Evolutionary conservation across 768 basidiomycete species (phyloP).

Genomic region (Russula brevipes): DNA sequence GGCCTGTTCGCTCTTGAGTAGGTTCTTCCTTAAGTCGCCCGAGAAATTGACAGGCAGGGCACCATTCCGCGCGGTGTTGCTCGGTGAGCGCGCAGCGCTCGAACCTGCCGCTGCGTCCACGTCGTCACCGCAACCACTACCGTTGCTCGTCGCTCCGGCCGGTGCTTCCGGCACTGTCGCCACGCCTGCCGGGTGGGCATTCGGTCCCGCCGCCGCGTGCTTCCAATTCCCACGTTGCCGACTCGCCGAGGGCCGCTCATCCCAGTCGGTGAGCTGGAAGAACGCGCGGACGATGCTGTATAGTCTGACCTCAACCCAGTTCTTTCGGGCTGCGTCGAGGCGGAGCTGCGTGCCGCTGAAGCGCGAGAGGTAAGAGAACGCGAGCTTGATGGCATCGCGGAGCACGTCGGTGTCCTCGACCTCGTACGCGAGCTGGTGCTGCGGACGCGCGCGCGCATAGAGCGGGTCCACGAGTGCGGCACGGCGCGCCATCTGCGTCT

Average conservation of each 20-base stretch:
- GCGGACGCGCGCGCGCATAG: constrained; percentile 54
- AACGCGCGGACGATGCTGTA: constrained; percentile 72
- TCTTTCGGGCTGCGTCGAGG: constrained; percentile 65
- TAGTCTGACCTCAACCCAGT: constrained; percentile 76
- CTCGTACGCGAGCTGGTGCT: constrained; percentile 76
- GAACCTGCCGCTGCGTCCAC: background rate
- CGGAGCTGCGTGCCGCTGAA: constrained; percentile 83
- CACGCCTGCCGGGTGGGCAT: constrained; percentile 5
- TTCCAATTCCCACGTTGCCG: constrained; percentile 11
- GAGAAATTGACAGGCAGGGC: constrained; percentile 25
- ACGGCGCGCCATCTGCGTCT: constrained; percentile 73
- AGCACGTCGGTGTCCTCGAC: constrained; percentile 71
- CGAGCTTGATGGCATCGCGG: constrained; percentile 84
- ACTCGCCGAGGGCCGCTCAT: constrained; percentile 11
- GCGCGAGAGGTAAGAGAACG: constrained; percentile 87
- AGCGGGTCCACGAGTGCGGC: constrained; percentile 53
- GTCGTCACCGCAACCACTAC: background rate
- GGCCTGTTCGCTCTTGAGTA: constrained; percentile 78
- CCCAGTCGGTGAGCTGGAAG: constrained; percentile 36
- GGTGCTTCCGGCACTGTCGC: background rate
- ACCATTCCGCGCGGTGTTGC: constrained; percentile 9
- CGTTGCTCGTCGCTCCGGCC: background rate
- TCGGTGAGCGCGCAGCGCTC: constrained; percentile 1
- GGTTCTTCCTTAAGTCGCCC: constrained; percentile 71
- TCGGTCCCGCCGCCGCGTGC: background rate